phyloP scores from a whole-genome alignment of 768 basidiomycete genomes.

The Lentinula guzmanii region DNA sequence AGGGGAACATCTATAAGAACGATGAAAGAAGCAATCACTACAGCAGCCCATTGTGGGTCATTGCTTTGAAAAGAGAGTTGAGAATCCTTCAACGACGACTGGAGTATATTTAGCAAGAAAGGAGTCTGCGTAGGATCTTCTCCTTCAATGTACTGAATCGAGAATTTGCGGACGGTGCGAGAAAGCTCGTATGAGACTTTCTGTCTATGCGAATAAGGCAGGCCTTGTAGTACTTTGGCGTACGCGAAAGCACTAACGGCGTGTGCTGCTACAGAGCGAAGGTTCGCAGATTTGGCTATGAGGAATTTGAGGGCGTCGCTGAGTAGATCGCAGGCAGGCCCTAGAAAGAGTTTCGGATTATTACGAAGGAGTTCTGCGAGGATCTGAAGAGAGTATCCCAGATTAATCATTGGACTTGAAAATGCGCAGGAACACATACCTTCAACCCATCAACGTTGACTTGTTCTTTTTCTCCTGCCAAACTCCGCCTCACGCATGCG shows the following conservation, averaged over 20 bases:
- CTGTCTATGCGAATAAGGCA: neutral
- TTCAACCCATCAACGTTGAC: constrained; percentile 20
- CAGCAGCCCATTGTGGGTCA: constrained; percentile 38
- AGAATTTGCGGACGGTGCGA: constrained; percentile 22
- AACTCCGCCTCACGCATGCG: constrained; percentile 26
- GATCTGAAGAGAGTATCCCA: constrained; percentile 19
- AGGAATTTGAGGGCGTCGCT: constrained; percentile 29
- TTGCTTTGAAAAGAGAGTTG: constrained; percentile 9
- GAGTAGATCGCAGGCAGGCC: constrained; percentile 43
- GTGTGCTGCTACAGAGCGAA: constrained; percentile 48
- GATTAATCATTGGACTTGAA: neutral
- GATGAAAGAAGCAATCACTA: constrained; percentile 39
- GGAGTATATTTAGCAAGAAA: constrained; percentile 17
- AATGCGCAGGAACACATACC: constrained; percentile 14
- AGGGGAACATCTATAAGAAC: constrained; percentile 37
- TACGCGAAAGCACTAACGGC: constrained; percentile 51
- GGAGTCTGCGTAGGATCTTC: constrained; percentile 19
- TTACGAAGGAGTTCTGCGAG: constrained; percentile 26
- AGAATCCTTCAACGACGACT: neutral
- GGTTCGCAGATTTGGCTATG: constrained; percentile 17
- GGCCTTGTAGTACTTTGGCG: constrained; percentile 24
- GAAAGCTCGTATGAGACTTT: constrained; percentile 16
- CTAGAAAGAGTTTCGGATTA: constrained; percentile 42
- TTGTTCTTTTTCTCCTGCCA: constrained; percentile 21
- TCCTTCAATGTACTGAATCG: constrained; percentile 13